phyloP scores from a whole-genome alignment of 2,329 filamentous ascomycete genomes.

The Pseudocercospora musae region DNA sequence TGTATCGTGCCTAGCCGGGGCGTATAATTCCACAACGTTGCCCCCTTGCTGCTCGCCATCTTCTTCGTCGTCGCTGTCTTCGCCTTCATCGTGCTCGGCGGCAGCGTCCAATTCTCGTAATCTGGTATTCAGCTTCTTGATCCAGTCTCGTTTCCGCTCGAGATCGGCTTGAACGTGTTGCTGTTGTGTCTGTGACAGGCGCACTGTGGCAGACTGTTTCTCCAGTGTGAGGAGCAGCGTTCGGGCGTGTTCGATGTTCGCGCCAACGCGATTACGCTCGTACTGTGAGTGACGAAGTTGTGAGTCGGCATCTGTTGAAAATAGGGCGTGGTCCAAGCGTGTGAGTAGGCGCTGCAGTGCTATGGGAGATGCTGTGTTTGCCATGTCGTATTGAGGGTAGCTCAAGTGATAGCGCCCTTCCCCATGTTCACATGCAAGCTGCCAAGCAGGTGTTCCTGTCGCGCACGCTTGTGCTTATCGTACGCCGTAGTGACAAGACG shows the following conservation, averaged over 20 bases:
- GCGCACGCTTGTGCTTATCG: neutral
- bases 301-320: conserved; percentile 56
- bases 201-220: conserved; percentile 59
- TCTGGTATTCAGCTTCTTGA: conserved; percentile 64
- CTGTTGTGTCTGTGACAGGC: conserved; percentile 57
- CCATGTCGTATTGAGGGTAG: conserved; percentile 2
- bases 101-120: conserved; percentile 67
- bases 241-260: conserved; percentile 69
- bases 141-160: conserved; percentile 60
- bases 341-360: conserved; percentile 60
- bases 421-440: conserved; percentile 11
- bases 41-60: conserved; percentile 44
- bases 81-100: conserved; percentile 39
- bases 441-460: neutral
- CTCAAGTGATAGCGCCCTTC: neutral
- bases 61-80: conserved; percentile 40
- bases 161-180: conserved; percentile 63
- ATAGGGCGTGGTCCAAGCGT: conserved; percentile 63
- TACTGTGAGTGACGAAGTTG: conserved; percentile 55
- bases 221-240: conserved; percentile 67
- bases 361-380: conserved; percentile 15
- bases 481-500: neutral
- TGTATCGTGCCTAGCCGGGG: conserved; percentile 38
- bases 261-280: conserved; percentile 60
- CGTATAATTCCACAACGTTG: conserved; percentile 40